phyloP scores from a whole-genome alignment of 2,329 filamentous ascomycete species.

The Coniochaeta sp. region DNA sequence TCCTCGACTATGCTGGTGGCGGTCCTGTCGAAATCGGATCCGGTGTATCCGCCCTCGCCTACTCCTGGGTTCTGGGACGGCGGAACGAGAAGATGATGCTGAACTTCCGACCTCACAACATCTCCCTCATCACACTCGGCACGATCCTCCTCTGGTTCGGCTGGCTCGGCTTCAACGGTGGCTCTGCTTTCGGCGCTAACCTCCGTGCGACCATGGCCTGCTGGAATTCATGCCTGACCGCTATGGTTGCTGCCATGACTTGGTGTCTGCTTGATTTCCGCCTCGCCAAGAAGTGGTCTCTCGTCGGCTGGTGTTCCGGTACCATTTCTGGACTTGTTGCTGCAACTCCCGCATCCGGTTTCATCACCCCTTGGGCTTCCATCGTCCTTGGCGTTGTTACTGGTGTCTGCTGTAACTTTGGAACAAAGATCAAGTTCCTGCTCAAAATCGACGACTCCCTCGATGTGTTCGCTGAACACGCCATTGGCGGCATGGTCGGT shows the following conservation, averaged over 20 bases:
- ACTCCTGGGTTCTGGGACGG: conserved; percentile 90
- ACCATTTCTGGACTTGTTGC: conserved; percentile 65
- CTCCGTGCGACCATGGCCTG: conserved; percentile 90
- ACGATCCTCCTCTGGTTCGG: conserved; percentile 97
- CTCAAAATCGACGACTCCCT: conserved; percentile 63
- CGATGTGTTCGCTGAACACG: conserved; percentile 67
- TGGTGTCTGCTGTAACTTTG: conserved; percentile 62
- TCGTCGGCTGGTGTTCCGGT: conserved; percentile 67
- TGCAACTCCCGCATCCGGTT: conserved; percentile 62
- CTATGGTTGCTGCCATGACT: conserved; percentile 83
- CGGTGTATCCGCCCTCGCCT: conserved; percentile 86
- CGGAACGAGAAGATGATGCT: conserved; percentile 99
- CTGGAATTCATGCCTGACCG: conserved; percentile 95
- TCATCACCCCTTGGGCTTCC: conserved; percentile 60
- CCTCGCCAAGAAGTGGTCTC: conserved; percentile 86
- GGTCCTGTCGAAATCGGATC: conserved; percentile 97
- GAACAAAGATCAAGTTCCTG: conserved; percentile 58
- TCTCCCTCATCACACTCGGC: conserved; percentile 91
- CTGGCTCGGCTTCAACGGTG: conserved; percentile 98
- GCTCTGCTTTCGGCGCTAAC: conserved; percentile 89
- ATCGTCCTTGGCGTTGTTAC: conserved; percentile 59
- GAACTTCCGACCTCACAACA: conserved; percentile 99
- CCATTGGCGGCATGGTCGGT: conserved; percentile 60
- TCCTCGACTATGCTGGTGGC: conserved; percentile 92
- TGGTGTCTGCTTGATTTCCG: conserved; percentile 97